Percentiles rank a stretch among this genome's conserved stretches.
These are phyloP conservation scores for Diplodia sapinea DNA, from an alignment of 2,329 filamentous ascomycete genomes.

Conservation along the genomic window DNA sequence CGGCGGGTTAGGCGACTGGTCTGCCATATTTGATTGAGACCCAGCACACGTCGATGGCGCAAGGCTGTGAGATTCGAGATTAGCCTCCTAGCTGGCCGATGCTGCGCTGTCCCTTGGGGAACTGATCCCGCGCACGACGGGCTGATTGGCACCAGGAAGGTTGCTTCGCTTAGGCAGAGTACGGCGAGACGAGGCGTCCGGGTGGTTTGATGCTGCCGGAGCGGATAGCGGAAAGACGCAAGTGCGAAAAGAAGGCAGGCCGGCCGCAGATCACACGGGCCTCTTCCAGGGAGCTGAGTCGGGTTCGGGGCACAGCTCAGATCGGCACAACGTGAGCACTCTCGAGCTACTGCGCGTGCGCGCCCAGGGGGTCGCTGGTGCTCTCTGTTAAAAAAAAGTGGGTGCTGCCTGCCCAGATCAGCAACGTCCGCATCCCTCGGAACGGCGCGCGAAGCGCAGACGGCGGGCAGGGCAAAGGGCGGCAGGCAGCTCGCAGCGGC, in stretches of 20 bases:
- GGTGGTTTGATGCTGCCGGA: constrained; percentile 30
- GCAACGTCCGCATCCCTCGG: constrained; percentile 26
- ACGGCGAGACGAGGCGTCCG: constrained; percentile 29
- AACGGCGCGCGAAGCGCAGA: constrained; percentile 9
- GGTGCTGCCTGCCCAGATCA: constrained; percentile 27
- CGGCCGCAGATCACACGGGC: constrained; percentile 23
- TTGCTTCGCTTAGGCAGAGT: constrained; percentile 29
- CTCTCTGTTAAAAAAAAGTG: constrained; percentile 25
- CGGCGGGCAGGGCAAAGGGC: not conserved
- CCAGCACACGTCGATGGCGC: constrained; percentile 32
- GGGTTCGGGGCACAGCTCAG: constrained; percentile 28
- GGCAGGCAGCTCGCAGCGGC: constrained; percentile 8
- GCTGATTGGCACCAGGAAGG: constrained; percentile 28
- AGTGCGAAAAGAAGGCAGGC: constrained; percentile 28
- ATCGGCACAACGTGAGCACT: constrained; percentile 28
- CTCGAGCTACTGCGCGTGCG: constrained; percentile 29
- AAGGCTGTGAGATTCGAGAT: constrained; percentile 31
- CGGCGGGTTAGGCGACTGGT: constrained; percentile 30
- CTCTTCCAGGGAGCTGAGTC: constrained; percentile 30
- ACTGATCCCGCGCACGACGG: constrained; percentile 29
- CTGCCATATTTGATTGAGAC: constrained; percentile 32
- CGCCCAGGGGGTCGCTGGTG: constrained; percentile 19
- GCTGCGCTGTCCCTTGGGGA: constrained; percentile 29
- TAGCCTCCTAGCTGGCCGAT: constrained; percentile 29
- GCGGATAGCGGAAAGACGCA: constrained; percentile 28